Percentiles rank a stretch among this genome's conserved stretches.
phyloP scores from a whole-genome alignment of 495 filamentous ascomycete species.

The Arthonia radiata region DNA sequence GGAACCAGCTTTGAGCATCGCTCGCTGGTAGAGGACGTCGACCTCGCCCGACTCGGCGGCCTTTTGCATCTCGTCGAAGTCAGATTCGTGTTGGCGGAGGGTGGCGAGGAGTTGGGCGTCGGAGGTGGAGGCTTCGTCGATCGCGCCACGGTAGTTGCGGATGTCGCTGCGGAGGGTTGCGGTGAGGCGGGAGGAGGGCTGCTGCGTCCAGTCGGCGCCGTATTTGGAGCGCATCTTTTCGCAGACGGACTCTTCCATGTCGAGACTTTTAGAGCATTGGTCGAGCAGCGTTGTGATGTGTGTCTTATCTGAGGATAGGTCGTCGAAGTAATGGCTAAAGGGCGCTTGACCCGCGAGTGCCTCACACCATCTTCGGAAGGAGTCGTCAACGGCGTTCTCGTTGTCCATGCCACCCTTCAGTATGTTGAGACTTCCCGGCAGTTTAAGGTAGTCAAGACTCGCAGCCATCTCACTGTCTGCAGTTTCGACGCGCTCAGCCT shows the following conservation, averaged over 20 bases:
- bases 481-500: constrained; percentile 73
- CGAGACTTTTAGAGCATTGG: constrained; percentile 58
- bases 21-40: constrained; percentile 69
- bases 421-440: constrained; percentile 72
- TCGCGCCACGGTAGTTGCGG: constrained; percentile 57
- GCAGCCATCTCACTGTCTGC: constrained; percentile 91
- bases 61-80: constrained; percentile 86
- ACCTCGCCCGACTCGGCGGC: constrained; percentile 75
- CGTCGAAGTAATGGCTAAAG: constrained; percentile 49
- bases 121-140: constrained; percentile 72
- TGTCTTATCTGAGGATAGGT: constrained; percentile 51
- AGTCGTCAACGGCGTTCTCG: constrained; percentile 58
- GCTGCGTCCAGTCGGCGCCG: constrained; percentile 86
- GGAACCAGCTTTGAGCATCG: constrained; percentile 41
- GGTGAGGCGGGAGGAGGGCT: constrained; percentile 74
- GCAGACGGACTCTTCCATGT: constrained; percentile 92
- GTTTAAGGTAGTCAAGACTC: constrained; percentile 75
- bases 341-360: constrained; percentile 67
- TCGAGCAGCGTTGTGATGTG: constrained; percentile 46
- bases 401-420: constrained; percentile 85
- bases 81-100: constrained; percentile 54
- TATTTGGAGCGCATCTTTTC: constrained; percentile 99
- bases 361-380: constrained; percentile 80
- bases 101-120: constrained; percentile 69
- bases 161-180: constrained; percentile 70